Base-by-base conservation (phyloP, 2,329 filamentous ascomycete species). In the Neonectria sp. region DNA sequence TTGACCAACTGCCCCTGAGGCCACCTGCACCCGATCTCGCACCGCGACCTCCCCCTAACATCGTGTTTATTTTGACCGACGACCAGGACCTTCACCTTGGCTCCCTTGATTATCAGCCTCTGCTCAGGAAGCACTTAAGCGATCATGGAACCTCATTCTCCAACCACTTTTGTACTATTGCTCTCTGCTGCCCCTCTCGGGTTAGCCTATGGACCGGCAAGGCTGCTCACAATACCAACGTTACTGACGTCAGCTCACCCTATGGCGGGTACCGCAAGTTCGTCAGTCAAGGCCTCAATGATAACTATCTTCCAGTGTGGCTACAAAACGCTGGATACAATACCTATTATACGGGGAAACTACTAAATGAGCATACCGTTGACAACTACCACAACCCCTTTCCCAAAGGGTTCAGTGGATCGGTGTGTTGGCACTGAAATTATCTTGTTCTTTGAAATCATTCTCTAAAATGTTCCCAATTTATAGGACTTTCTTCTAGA, bases 321-420 rank as follows among this genome's bases (percentile, higher is more conserved):
- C 80, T 94, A 43, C 90, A 93, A 74, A 77, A 86, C 2, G 87
- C 86, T 1, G 91, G 90, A 2, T 93, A 92, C 76, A 88, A 89
- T 72, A 93, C 91, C 0, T 93, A 91, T 75, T 93, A 93, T 72
- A 88, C 87, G 0, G 91, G 90, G 25, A 94, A 94, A 75, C 81
- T 92, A 12, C 90, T 91, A 81, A 93, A 93, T 71, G 82, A 84
- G 0, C 90, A 92, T 60, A 86, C 82, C 0, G 82, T 87, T 2
- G 75, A 83, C 1, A 93, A 91, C 66, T 93, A 91, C 76, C 79
- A 90, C 72, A 79, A 27, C 2, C 64, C 55, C 2, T 49, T 37
- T 17, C 49, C 51, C 3, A 37, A 31, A 35, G 63, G 63, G 2
- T 63, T 57, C 11, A 62, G 48, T 6, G 59, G 59, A 21, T 62